phyloP scores from a whole-genome alignment of 2,329 filamentous ascomycete species.

The Chaetomium sp. region DNA sequence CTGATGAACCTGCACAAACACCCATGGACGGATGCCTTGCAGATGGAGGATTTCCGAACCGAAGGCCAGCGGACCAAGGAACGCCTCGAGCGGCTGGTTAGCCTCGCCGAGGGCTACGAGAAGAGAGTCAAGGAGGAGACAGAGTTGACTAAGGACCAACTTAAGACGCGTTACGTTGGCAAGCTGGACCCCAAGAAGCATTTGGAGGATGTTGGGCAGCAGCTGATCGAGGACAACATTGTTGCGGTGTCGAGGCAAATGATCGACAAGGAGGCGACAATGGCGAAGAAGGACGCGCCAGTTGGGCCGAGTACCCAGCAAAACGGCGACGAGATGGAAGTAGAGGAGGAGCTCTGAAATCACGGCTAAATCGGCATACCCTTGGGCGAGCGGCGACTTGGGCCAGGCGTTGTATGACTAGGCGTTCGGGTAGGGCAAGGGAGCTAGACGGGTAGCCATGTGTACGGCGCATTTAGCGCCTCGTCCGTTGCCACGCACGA shows the following conservation, averaged over 20 bases:
- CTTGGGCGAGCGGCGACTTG: conserved; percentile 24
- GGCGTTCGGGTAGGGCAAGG: conserved; percentile 32
- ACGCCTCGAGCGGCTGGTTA: conserved; percentile 82
- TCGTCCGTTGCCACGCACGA: not conserved
- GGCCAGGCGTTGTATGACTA: conserved; percentile 35
- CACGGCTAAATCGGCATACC: conserved; percentile 21
- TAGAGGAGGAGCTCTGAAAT: conserved; percentile 54
- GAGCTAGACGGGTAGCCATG: conserved; percentile 32
- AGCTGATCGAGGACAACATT: conserved; percentile 98
- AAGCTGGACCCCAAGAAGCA: conserved; percentile 99
- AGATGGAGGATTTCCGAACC: conserved; percentile 92
- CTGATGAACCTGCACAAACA: conserved; percentile 99
- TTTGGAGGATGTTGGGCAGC: conserved; percentile 92
- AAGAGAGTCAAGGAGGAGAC: conserved; percentile 99
- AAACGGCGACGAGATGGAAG: conserved; percentile 68
- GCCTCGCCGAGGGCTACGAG: conserved; percentile 92
- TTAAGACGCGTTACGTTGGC: conserved; percentile 98
- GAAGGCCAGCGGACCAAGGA: conserved; percentile 88
- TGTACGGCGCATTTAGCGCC: conserved; percentile 20
- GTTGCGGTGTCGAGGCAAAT: conserved; percentile 97
- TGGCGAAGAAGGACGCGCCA: conserved; percentile 69
- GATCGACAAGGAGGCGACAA: conserved; percentile 98
- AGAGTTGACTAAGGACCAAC: conserved; percentile 92
- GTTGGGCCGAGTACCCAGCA: conserved; percentile 50
- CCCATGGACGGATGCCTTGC: conserved; percentile 95